Percentiles rank a stretch among this genome's conserved stretches.
Conservation (phyloP, 2,329 filamentous ascomycete species). For the Zymoseptoria ardabiliae region DNA sequence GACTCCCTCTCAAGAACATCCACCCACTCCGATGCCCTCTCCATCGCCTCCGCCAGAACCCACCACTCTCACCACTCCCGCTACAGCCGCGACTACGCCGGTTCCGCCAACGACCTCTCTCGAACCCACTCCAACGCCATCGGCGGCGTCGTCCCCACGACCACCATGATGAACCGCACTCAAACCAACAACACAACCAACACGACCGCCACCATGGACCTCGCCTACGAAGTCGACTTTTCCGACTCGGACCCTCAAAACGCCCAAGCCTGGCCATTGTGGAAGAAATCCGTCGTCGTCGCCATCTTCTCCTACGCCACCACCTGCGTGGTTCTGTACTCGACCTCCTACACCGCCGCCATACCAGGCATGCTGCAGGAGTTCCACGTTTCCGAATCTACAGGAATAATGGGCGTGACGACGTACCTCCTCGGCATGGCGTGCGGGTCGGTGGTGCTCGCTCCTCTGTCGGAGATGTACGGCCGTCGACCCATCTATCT, state of each 20-base stretch:
- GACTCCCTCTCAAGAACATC: conserved; percentile 18
- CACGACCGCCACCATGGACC: conserved; percentile 27
- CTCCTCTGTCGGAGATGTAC: conserved; percentile 65
- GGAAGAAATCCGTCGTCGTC: conserved; percentile 50
- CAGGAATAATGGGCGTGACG: conserved; percentile 69
- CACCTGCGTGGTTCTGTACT: conserved; percentile 56
- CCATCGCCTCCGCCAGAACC: conserved; percentile 17
- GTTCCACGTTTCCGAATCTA: conserved; percentile 53
- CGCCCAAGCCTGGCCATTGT: conserved; percentile 61
- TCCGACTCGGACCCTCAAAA: conserved; percentile 56
- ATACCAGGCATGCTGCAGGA: conserved; percentile 58
- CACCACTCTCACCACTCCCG: conserved; percentile 12
- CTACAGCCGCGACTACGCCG: conserved; percentile 18
- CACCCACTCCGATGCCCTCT: conserved; percentile 15
- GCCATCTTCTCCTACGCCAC: conserved; percentile 52
- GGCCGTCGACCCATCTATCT: conserved; percentile 62
- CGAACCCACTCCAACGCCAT: conserved; percentile 24
- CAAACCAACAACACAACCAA: conserved; percentile 16
- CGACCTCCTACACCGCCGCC: conserved; percentile 69
- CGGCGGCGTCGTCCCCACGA: conserved; percentile 20
- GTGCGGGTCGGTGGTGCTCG: conserved; percentile 62
- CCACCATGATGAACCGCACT: conserved; percentile 8
- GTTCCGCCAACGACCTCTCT: conserved; percentile 21
- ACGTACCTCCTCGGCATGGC: conserved; percentile 72
- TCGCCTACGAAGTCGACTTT: conserved; percentile 68